A percentile compares a stretch with the other conserved stretches of the same genome.
Evolutionary conservation across 2,329 filamentous ascomycete genomes (phyloP).

Genomic region (Ustilaginoidea virens): DNA sequence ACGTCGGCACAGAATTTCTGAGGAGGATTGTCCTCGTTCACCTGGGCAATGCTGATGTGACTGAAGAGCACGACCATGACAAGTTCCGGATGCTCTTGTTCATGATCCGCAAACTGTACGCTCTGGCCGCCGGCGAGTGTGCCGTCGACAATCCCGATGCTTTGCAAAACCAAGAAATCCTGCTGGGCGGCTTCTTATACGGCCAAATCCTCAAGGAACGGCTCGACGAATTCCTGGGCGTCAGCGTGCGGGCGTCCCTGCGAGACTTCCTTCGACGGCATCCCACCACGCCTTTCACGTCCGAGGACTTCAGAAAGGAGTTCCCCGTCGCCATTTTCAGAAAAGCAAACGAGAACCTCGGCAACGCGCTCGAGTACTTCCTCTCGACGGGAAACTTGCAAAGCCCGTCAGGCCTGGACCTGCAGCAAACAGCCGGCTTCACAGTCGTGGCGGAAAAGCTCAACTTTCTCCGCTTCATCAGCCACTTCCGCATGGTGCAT

Average conservation of each 20-base stretch:
- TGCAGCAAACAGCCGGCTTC: slow-evolving; percentile 90
- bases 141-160: slow-evolving; percentile 92
- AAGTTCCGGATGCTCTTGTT: slow-evolving; percentile 91
- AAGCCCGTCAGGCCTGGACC: slow-evolving; percentile 79
- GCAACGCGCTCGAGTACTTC: slow-evolving; percentile 83
- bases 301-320: slow-evolving; percentile 62
- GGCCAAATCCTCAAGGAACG: slow-evolving; percentile 92
- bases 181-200: slow-evolving; percentile 86
- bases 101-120: slow-evolving; percentile 92
- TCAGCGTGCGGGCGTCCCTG: slow-evolving; percentile 33
- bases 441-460: slow-evolving; percentile 97
- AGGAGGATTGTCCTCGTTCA: slow-evolving; percentile 84
- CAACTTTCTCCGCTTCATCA: slow-evolving; percentile 96
- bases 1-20: slow-evolving; percentile 82
- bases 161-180: slow-evolving; percentile 87
- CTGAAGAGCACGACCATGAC: slow-evolving; percentile 69
- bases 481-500: slow-evolving; percentile 98
- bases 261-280: slow-evolving; percentile 41
- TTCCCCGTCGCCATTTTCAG: slow-evolving; percentile 66
- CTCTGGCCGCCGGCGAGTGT: slow-evolving; percentile 83
- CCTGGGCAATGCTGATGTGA: slow-evolving; percentile 72
- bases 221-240: slow-evolving; percentile 70
- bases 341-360: slow-evolving; percentile 77
- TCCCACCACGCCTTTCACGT: slow-evolving; percentile 57
- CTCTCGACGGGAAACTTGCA: slow-evolving; percentile 88